These are phyloP conservation scores for Fusarium nanum DNA, from an alignment of 2,329 filamentous ascomycete species.

Conservation along the genomic window DNA sequence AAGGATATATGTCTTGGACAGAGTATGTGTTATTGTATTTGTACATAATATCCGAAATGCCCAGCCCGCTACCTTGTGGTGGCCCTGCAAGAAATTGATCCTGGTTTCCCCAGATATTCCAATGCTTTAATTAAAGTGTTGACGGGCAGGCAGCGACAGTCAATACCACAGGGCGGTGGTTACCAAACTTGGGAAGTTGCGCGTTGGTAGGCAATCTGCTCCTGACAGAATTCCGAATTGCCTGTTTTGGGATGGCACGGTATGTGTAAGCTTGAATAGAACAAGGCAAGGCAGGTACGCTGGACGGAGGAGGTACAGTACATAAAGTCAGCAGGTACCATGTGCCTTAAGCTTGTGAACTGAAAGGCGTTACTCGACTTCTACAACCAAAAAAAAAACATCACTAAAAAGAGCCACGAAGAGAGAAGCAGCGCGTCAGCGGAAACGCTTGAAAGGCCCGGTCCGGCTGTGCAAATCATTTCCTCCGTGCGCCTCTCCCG, in stretches of 20 bases:
- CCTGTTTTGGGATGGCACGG: conserved; percentile 1
- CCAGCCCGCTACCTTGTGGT: background rate
- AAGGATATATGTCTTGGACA: background rate
- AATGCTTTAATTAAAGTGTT: conserved; percentile 11
- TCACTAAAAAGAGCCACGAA: background rate
- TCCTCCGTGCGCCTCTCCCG: conserved; percentile 14
- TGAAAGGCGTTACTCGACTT: conserved; percentile 1
- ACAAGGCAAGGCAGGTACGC: background rate
- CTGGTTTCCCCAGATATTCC: conserved; percentile 29
- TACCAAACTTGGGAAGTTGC: background rate
- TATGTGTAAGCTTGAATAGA: background rate
- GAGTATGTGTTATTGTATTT: background rate
- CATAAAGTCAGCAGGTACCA: conserved; percentile 2
- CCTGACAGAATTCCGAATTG: conserved; percentile 21
- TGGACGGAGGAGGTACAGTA: background rate
- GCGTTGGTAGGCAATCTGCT: background rate
- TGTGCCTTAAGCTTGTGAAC: background rate
- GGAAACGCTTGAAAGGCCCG: conserved; percentile 14
- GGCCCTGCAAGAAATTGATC: conserved; percentile 7
- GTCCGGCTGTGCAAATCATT: conserved; percentile 27
- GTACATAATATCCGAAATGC: background rate
- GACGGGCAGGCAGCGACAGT: conserved; percentile 3
- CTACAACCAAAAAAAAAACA: background rate
- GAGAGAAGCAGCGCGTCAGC: background rate
- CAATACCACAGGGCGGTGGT: background rate